These are phyloP conservation scores for Syzygium jambos DNA, from an alignment of 345 rosid species.

Conservation along the genomic window DNA sequence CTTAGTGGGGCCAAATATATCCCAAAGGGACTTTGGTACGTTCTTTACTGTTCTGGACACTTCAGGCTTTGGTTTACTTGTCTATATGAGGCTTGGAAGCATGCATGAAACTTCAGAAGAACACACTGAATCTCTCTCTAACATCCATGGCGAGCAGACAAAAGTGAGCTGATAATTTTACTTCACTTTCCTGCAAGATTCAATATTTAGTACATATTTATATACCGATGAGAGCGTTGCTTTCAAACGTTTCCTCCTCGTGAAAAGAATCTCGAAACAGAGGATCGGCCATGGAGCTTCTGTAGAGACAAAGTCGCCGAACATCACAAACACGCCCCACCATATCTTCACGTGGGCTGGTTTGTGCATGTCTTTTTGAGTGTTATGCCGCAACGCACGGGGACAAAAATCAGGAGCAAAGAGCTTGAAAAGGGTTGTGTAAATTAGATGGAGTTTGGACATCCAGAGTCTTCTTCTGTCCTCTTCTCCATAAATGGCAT, in stretches of 20 bases:
- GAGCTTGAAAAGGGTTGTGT: background rate
- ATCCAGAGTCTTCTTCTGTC: background rate
- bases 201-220: background rate
- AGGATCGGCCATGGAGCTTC: background rate
- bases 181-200: background rate
- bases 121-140: background rate
- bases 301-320: background rate
- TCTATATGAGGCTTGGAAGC: background rate
- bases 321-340: background rate
- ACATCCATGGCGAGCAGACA: background rate
- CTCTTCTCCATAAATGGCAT: background rate
- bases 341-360: background rate
- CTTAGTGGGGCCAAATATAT: background rate
- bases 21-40: background rate
- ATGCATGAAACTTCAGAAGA: background rate
- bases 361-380: background rate
- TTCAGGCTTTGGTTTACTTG: background rate
- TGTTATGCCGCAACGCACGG: background rate
- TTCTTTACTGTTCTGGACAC: background rate
- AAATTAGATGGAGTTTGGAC: background rate
- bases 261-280: background rate
- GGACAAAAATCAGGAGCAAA: background rate
- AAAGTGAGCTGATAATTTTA: background rate
- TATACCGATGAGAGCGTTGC: background rate
- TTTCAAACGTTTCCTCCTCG: background rate